Base-by-base conservation (phyloP, 2,329 filamentous ascomycete species). In the Elsinoe batatas region DNA sequence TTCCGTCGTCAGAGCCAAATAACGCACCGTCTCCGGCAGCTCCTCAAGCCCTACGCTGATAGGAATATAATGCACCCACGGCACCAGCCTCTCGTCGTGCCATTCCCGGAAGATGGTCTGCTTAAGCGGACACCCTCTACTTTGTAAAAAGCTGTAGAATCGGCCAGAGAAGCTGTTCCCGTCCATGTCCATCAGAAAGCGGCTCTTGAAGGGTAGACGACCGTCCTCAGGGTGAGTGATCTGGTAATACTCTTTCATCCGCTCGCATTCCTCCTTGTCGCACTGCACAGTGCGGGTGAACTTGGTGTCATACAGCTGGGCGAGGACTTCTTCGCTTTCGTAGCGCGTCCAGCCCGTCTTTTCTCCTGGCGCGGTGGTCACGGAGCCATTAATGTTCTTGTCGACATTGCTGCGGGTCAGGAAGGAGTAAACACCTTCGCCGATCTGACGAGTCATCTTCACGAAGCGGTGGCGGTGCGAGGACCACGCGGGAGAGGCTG, bases 11-110 rank as follows among this genome's bases (percentile, higher is more conserved):
- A 57, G 40, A 8, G 72, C 71, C 4, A 82, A 65, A 57, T 72
- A 80, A 0, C 61, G 60, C 0, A 81, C 68, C 33, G 79, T 61
- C 61, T 81, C 79, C 0, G 77, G 76, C 2, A 82, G 61, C 64
- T 82, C 79, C 2, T 72, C 70, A 62, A 79, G 65, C 5, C 71
- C 65, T 58, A 74, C 65, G 46, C 75, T 78, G 0, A 82, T 68
- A 0, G 79, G 79, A 0, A 81, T 62, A 55, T 80, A 81, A 57
- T 82, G 79, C 3, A 78, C 67, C 79, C 79, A 82, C 0, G 79
- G 77, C 8, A 74, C 55, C 1, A 82, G 68, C 0, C 78, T 65
- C 26, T 81, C 78, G 58, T 81, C 77, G 57, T 82, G 79, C 80
- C 79, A 82, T 63, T 82, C 79, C 2, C 72, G 69, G 5, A 80